Conservation (phyloP, 106 monocot species). For the Phalaenopsis equestris region DNA sequence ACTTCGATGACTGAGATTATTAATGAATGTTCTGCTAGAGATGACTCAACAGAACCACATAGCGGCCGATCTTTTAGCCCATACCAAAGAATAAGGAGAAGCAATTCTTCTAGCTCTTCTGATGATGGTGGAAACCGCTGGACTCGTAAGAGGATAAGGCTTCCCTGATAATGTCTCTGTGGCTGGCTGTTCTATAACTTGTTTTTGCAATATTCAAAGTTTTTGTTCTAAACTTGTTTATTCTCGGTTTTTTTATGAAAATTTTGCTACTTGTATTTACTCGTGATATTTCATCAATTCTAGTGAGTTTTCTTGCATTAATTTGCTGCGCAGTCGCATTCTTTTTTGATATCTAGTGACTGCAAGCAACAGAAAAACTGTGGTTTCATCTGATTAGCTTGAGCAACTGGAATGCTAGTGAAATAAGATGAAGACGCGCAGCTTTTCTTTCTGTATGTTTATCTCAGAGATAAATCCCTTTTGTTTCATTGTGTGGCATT, state of each 20-base stretch:
- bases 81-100: not conserved
- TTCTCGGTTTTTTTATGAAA: not conserved
- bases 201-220: not conserved
- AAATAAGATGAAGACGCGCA: not conserved
- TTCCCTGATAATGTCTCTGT: not conserved
- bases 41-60: not conserved
- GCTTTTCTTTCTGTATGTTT: not conserved
- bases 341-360: not conserved
- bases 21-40: conserved; percentile 5
- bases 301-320: not conserved
- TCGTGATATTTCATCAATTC: not conserved
- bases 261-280: not conserved
- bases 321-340: not conserved
- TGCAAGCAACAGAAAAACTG: not conserved
- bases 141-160: conserved; percentile 13
- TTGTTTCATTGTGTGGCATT: not conserved
- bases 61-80: conserved; percentile 4
- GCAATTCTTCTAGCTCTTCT: conserved; percentile 5
- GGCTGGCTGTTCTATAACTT: not conserved
- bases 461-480: not conserved
- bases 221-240: not conserved
- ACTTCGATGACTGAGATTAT: conserved; percentile 11
- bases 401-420: not conserved
- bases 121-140: not conserved
- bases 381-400: not conserved